Conservation (phyloP, 2,329 filamentous ascomycete species). For the Calonectria montana region DNA sequence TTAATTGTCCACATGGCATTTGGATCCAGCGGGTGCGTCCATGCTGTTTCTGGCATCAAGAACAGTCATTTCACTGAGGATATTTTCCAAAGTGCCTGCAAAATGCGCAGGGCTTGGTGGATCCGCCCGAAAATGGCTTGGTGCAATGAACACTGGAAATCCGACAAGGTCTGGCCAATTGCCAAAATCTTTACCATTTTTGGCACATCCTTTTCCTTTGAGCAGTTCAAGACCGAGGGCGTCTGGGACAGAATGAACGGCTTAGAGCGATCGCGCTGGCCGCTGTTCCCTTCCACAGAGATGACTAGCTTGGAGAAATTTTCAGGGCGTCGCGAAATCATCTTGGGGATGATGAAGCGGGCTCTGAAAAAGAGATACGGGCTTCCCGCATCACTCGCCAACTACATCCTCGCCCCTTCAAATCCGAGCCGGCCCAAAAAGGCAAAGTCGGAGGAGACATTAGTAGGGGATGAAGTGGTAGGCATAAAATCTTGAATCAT, state of each 20-base stretch:
- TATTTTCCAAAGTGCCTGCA: not conserved
- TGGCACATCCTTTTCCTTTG: not conserved
- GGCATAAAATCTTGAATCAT: not conserved
- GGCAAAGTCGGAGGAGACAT: not conserved
- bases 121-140: not conserved
- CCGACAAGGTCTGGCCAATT: not conserved
- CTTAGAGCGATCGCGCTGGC: not conserved
- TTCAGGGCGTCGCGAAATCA: not conserved
- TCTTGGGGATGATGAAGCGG: not conserved
- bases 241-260: not conserved
- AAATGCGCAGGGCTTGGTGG: not conserved
- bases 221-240: not conserved
- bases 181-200: not conserved
- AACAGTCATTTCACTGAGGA: not conserved
- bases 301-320: not conserved
- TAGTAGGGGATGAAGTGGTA: not conserved
- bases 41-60: not conserved
- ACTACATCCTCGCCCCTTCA: not conserved
- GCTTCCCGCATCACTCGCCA: not conserved
- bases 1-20: slow-evolving; percentile 2
- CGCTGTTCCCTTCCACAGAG: not conserved
- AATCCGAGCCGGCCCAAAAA: not conserved
- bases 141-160: slow-evolving; percentile 6
- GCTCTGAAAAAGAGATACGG: not conserved
- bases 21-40: slow-evolving; percentile 1